phyloP scores from a whole-genome alignment of 495 filamentous ascomycete species.

The Penicillium mononematosum region DNA sequence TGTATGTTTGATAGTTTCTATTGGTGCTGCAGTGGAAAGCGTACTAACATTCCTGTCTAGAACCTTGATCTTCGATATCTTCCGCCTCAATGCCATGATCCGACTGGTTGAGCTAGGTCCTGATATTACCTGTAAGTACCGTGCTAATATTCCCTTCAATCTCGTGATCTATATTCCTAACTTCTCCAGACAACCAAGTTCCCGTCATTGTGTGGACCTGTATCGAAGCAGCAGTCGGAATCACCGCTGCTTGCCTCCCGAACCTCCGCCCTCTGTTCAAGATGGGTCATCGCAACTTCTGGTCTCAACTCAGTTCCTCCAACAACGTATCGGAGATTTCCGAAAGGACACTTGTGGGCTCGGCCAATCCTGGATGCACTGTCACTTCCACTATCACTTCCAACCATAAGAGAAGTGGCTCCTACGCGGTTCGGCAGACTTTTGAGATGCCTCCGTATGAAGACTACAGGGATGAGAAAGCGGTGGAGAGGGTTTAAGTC shows the following conservation, averaged over 20 bases:
- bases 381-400: conserved; percentile 6
- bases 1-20: conserved; percentile 23
- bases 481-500: not conserved
- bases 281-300: conserved; percentile 21
- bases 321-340: conserved; percentile 18
- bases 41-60: conserved; percentile 8
- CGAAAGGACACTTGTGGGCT: conserved; percentile 13
- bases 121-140: conserved; percentile 28
- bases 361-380: conserved; percentile 5
- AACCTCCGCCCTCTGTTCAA: conserved; percentile 30
- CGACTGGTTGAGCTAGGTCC: conserved; percentile 19
- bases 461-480: not conserved
- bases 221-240: conserved; percentile 27
- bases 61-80: conserved; percentile 24
- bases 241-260: conserved; percentile 29
- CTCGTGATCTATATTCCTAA: conserved; percentile 5
- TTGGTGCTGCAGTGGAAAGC: not conserved
- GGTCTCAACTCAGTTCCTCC: conserved; percentile 24
- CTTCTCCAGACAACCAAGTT: conserved; percentile 26
- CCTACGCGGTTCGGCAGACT: not conserved
- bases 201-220: conserved; percentile 31
- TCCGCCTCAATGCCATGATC: conserved; percentile 24
- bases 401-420: not conserved
- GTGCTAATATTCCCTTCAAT: not conserved
- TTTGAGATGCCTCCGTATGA: not conserved